Conservation (phyloP, 768 basidiomycete genomes). For the Boletellus ananiceps region DNA sequence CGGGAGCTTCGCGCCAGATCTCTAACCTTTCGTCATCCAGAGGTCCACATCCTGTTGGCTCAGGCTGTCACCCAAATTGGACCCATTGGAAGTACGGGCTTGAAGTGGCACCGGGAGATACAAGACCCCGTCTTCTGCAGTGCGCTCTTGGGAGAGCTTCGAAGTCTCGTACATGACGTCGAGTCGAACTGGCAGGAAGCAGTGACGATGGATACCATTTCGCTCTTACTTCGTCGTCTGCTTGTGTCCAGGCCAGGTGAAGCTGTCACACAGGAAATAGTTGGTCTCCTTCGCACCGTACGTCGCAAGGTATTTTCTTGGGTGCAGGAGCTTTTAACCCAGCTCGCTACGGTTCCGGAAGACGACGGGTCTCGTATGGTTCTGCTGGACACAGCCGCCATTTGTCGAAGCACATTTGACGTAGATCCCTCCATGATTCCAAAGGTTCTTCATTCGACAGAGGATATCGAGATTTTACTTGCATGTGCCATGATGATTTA, state of each 20-base stretch:
- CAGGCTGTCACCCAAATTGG: conserved; percentile 45
- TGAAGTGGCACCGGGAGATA: conserved; percentile 40
- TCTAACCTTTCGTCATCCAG: conserved; percentile 36
- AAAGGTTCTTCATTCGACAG: conserved; percentile 16
- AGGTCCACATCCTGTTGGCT: conserved; percentile 38
- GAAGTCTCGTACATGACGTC: conserved; percentile 32
- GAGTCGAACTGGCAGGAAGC: conserved; percentile 39
- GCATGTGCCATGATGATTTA: conserved; percentile 32
- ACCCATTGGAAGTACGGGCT: conserved; percentile 11
- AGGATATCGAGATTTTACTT: conserved; percentile 28
- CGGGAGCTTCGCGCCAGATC: conserved; percentile 37
- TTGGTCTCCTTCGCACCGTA: conserved; percentile 26
- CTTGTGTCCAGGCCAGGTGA: conserved; percentile 20
- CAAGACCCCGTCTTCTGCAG: conserved; percentile 27
- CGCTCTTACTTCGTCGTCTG: conserved; percentile 33
- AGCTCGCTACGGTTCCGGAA: conserved; percentile 8
- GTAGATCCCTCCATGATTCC: background rate
- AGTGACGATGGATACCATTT: conserved; percentile 29
- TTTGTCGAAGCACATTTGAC: conserved; percentile 30
- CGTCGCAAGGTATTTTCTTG: conserved; percentile 33
- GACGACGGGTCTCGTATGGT: conserved; percentile 3
- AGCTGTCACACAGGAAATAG: conserved; percentile 17
- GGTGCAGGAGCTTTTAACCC: conserved; percentile 30
- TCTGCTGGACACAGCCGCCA: conserved; percentile 17
- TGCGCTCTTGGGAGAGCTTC: conserved; percentile 33